Percentiles rank a stretch among this genome's conserved stretches.
Conservation (phyloP, 345 rosid genomes). For the Syzygium grande region DNA sequence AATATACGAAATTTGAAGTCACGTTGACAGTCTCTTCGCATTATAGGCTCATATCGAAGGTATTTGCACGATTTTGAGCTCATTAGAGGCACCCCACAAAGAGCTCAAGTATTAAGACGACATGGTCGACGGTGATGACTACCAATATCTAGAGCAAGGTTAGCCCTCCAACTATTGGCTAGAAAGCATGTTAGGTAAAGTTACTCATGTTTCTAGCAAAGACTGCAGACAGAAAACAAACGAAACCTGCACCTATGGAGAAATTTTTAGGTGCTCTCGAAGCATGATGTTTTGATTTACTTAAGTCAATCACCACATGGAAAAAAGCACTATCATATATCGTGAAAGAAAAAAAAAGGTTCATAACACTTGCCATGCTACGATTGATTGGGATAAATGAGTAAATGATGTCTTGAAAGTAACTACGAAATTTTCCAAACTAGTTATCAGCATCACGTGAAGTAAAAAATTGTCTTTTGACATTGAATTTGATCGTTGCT, state of each 20-base stretch:
- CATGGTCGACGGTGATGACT: neutral
- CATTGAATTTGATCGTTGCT: neutral
- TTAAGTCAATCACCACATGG: neutral
- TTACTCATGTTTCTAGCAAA: neutral
- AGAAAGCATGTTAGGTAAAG: neutral
- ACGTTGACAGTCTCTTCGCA: neutral
- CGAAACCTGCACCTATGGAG: neutral
- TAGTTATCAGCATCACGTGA: neutral
- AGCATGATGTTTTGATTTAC: neutral
- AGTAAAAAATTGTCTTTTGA: neutral
- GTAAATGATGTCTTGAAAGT: neutral
- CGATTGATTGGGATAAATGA: neutral
- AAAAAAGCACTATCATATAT: neutral
- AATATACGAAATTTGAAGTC: neutral
- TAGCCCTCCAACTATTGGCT: neutral
- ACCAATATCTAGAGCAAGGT: neutral
- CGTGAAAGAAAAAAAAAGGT: neutral
- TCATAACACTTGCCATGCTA: neutral
- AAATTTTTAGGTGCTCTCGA: neutral
- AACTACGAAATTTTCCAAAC: neutral
- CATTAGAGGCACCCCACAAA: neutral
- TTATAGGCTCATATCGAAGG: neutral
- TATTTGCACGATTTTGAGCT: neutral
- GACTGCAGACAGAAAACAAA: fast-evolving
- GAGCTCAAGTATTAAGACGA: neutral